Percentiles rank a stretch among this genome's conserved stretches.
Conservation (phyloP, 108 stramenopile species). For the Conticribra guillardii region DNA sequence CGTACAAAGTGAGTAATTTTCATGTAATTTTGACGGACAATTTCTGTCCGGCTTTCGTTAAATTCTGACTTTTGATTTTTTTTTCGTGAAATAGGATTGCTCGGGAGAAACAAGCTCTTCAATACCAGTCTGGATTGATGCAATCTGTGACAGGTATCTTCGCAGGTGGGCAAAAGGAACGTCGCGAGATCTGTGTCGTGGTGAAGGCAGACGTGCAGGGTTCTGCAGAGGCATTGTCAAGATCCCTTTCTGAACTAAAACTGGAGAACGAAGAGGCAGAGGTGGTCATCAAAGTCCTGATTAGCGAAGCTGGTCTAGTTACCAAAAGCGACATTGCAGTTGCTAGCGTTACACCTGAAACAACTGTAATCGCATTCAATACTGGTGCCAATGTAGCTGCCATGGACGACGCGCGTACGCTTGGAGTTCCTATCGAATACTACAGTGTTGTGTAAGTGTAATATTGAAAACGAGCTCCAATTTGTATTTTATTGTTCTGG, state of each 20-base stretch:
- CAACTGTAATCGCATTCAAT: conserved; percentile 94
- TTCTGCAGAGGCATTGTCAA: conserved; percentile 92
- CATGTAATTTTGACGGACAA: conserved; percentile 1
- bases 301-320: conserved; percentile 92
- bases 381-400: conserved; percentile 86
- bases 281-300: conserved; percentile 87
- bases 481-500: conserved; percentile 2
- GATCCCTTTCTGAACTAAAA: conserved; percentile 84
- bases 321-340: conserved; percentile 93
- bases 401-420: conserved; percentile 85
- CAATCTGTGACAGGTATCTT: conserved; percentile 73
- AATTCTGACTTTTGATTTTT: conserved; percentile 4
- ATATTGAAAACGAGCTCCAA: not conserved
- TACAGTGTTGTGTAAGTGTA: conserved; percentile 83
- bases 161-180: conserved; percentile 72
- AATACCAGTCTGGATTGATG: conserved; percentile 88
- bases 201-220: conserved; percentile 97
- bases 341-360: conserved; percentile 87
- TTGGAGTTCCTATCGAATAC: conserved; percentile 88
- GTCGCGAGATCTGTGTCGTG: conserved; percentile 89
- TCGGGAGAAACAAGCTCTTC: conserved; percentile 65
- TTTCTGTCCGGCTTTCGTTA: not conserved
- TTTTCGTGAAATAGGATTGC: conserved; percentile 57
- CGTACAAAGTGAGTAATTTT: conserved; percentile 61
- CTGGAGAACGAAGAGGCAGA: conserved; percentile 86